These are phyloP conservation scores for Russula abietina DNA, from an alignment of 768 basidiomycete genomes.

Conservation along the genomic window DNA sequence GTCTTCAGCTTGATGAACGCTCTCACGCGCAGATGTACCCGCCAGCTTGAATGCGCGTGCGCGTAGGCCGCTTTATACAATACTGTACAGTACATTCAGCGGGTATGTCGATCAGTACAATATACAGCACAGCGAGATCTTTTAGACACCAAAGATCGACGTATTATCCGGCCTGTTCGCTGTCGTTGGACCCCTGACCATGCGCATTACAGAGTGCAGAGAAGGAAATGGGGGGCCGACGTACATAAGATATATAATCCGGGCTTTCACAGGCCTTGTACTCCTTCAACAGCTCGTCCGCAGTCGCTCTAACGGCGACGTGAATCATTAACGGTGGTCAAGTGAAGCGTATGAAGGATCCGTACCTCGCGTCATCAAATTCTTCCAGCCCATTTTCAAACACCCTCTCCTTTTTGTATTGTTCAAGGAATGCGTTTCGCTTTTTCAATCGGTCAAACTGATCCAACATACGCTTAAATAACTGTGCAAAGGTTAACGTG, in stretches of 20 bases:
- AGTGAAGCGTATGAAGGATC: background rate
- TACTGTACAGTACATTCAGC: conserved; percentile 26
- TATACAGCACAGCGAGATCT: conserved; percentile 8
- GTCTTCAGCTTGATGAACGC: too few relatives aligned
- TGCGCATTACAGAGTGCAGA: background rate
- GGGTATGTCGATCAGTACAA: conserved; percentile 3
- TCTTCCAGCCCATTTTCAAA: conserved; percentile 92
- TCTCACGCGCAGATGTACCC: too few relatives aligned
- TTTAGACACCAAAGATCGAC: background rate
- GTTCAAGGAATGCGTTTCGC: conserved; percentile 92
- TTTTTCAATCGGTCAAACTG: conserved; percentile 86
- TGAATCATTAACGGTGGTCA: background rate
- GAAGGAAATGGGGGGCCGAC: conserved; percentile 28
- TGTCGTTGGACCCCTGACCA: conserved; percentile 22
- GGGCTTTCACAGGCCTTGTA: conserved; percentile 95
- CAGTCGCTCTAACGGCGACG: conserved; percentile 57
- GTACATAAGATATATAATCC: conserved; percentile 85
- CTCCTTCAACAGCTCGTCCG: conserved; percentile 83
- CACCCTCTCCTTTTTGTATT: conserved; percentile 96
- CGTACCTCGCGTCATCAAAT: conserved; percentile 94
- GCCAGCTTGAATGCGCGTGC: too few relatives aligned
- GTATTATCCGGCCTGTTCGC: conserved; percentile 19
- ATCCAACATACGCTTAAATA: conserved; percentile 94
- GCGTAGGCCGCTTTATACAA: too few relatives aligned
- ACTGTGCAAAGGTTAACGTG: conserved; percentile 36